These are phyloP conservation scores for Tolypocladium capitatum DNA, from an alignment of 2,329 filamentous ascomycete genomes.

Conservation along the genomic window DNA sequence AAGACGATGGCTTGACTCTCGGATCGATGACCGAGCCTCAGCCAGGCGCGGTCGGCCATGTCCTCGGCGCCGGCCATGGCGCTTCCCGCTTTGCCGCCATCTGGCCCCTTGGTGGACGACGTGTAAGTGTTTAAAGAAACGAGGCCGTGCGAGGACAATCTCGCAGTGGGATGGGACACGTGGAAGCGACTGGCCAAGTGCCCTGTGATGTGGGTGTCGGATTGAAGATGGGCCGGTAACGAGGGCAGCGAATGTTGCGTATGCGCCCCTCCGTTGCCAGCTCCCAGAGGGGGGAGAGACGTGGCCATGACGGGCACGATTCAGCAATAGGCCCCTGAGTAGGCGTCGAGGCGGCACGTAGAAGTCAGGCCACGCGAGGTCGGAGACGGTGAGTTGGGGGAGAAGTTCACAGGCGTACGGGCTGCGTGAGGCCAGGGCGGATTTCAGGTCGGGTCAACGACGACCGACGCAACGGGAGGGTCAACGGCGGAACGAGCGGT, in stretches of 20 bases:
- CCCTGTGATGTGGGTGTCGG: conserved; percentile 65
- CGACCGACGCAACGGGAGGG: too few species aligned
- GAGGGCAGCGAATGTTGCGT: conserved; percentile 79
- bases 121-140: conserved; percentile 93
- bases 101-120: conserved; percentile 71
- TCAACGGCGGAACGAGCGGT: neutral
- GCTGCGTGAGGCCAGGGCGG: neutral
- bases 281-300: conserved; percentile 38
- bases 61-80: conserved; percentile 89
- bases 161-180: conserved; percentile 74
- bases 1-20: conserved; percentile 93
- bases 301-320: conserved; percentile 42
- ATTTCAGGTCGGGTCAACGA: neutral
- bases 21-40: conserved; percentile 70
- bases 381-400: neutral
- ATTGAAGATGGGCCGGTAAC: conserved; percentile 70
- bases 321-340: conserved; percentile 13
- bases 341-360: neutral
- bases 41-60: conserved; percentile 73
- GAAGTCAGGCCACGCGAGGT: neutral
- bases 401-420: neutral
- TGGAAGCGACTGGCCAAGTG: conserved; percentile 86
- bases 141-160: conserved; percentile 80
- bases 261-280: conserved; percentile 47
- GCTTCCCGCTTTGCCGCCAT: conserved; percentile 85